phyloP scores from a whole-genome alignment of 1,284 basidiomycete species.

The Irpex sp. region DNA sequence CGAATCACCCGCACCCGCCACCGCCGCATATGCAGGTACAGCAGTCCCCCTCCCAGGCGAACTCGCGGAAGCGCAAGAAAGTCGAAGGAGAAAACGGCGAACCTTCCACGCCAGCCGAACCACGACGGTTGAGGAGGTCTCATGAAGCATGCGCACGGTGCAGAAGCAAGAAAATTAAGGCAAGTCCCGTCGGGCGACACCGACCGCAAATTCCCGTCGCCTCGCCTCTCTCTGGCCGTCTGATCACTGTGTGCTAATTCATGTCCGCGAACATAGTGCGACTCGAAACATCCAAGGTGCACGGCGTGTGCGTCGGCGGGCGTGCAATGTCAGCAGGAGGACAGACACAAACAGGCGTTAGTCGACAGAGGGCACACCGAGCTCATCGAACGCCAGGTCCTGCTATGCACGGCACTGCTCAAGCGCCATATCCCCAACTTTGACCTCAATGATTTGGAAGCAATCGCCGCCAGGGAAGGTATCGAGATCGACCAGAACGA shows the following conservation, averaged over 20 bases:
- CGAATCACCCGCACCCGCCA: conserved; percentile 37
- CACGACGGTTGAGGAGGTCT: conserved; percentile 74
- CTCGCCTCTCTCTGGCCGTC: conserved; percentile 25
- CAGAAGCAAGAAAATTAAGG: conserved; percentile 91
- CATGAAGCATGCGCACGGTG: conserved; percentile 86
- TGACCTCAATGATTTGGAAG: conserved; percentile 61
- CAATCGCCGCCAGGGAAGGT: conserved; percentile 59
- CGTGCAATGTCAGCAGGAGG: conserved; percentile 77
- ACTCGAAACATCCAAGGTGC: conserved; percentile 81
- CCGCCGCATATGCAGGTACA: conserved; percentile 31
- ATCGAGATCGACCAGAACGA: conserved; percentile 47
- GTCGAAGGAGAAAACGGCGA: conserved; percentile 52
- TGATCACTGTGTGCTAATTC: conserved; percentile 18
- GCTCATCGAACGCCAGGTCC: conserved; percentile 70
- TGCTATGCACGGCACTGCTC: conserved; percentile 71
- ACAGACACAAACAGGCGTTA: conserved; percentile 77
- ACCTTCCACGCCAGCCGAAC: conserved; percentile 52
- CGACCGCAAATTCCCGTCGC: conserved; percentile 75
- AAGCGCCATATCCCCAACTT: conserved; percentile 68
- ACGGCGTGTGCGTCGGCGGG: conserved; percentile 77
- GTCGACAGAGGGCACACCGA: conserved; percentile 79
- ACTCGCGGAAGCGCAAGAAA: conserved; percentile 54
- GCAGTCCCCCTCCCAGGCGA: conserved; percentile 24
- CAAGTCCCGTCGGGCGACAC: conserved; percentile 81
- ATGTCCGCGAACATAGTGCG: conserved; percentile 51